A percentile compares a stretch with the other conserved stretches of the same genome.
These are phyloP conservation scores for Russula olivacea DNA, from an alignment of 768 basidiomycete species.

Conservation along the genomic window DNA sequence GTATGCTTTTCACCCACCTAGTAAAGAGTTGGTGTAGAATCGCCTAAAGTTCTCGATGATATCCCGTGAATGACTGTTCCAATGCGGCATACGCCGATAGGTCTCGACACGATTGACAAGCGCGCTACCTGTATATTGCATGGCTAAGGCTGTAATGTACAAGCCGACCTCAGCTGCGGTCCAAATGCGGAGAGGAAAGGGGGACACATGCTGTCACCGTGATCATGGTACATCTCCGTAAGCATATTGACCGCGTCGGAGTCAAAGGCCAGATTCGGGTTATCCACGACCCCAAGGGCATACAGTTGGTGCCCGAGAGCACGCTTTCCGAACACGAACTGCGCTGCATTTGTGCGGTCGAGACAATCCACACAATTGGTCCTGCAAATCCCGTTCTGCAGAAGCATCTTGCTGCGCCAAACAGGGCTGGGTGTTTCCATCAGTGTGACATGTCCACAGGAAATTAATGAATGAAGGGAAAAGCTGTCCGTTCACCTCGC, in stretches of 20 bases:
- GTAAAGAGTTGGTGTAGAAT: constrained; percentile 90
- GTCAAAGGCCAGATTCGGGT: constrained; percentile 82
- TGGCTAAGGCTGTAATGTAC: constrained; percentile 62
- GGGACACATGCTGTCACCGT: constrained; percentile 77
- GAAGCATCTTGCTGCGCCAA: constrained; percentile 62
- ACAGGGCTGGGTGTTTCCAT: constrained; percentile 25
- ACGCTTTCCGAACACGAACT: constrained; percentile 94
- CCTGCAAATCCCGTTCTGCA: constrained; percentile 90
- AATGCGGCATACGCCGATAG: constrained; percentile 91
- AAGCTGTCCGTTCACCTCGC: constrained; percentile 32
- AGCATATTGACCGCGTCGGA: constrained; percentile 94
- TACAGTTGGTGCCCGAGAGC: constrained; percentile 94
- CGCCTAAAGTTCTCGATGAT: constrained; percentile 92
- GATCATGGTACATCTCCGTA: constrained; percentile 98
- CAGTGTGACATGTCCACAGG: neutral
- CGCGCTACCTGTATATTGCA: constrained; percentile 96
- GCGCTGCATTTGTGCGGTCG: constrained; percentile 93
- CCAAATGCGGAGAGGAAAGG: neutral
- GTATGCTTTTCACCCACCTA: constrained; percentile 47
- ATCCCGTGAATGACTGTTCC: constrained; percentile 95
- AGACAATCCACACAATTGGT: constrained; percentile 97
- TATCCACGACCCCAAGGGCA: constrained; percentile 83
- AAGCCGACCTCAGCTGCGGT: neutral
- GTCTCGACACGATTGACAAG: constrained; percentile 95
- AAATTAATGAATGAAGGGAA: neutral